Evolutionary conservation across 345 rosid genomes (phyloP), one percentile per base, ranked within the genome.

Genomic region (Psidium guajava): DNA sequence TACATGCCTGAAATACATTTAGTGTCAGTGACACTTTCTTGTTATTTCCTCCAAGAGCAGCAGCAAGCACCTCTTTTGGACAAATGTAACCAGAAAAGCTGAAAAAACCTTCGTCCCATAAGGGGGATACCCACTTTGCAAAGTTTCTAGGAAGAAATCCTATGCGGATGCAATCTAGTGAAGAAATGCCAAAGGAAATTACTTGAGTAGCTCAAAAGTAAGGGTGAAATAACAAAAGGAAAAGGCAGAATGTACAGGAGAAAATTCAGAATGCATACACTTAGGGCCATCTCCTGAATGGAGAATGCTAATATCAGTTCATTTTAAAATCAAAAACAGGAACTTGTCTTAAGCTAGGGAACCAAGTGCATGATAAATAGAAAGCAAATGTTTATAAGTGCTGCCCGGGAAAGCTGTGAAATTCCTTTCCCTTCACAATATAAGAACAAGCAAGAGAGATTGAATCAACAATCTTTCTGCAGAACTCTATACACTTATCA

Each of bases 71-170:
- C 87, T 95, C 97, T 83, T 94, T 92, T 36, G 92, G 89, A 91
- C 86, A 92, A 82, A 96, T 85, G 87, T 90, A 93, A 84, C 98
- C 99, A 83, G 90, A 92, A 90, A 95, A 96, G 84, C 84, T 91
- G 73, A 95, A 92, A 90, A 93, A 91, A 75, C 97, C 94, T 81
- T 86, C 84, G 80, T 95, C 98, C 98, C 98, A 96, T 92, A 95
- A 87, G 8, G 98, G 99, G 85, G 99, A 95, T 86, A 95, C 94
- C 99, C 98, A 95, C 88, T 93, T 95, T 83, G 95, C 98, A 56
- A 94, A 88, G 89, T 87, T 84, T 88, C 94, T 90, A 50, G 98
- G 98, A 74, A 96, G 90, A 91, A 96, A 96, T 85, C 99, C 99
- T 88, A 95, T 90, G 85, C 94, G 98, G 47, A 94, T 55, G 82